A percentile compares a stretch with the other conserved stretches of the same genome.
These are phyloP conservation scores for Diaporthe sp. DNA, from an alignment of 2,329 filamentous ascomycete species.

Conservation along the genomic window DNA sequence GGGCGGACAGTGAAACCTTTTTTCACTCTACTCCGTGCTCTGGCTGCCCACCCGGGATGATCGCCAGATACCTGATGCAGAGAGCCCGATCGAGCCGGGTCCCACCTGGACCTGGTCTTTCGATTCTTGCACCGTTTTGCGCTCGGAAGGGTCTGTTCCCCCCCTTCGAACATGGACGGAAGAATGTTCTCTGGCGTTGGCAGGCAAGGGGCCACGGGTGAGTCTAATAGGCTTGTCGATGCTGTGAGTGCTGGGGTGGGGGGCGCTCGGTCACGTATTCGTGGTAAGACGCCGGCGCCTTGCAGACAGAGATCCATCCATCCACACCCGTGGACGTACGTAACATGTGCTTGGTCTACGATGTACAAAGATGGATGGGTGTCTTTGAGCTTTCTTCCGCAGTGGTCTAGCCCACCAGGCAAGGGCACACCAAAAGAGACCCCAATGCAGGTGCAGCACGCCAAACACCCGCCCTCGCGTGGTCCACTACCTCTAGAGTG, in stretches of 20 bases:
- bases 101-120: neutral
- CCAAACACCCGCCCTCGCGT: neutral
- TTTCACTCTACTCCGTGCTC: too few relatives aligned
- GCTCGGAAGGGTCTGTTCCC: neutral
- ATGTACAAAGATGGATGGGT: neutral
- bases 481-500: neutral
- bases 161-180: neutral
- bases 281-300: neutral
- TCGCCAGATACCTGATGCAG: constrained; percentile 13
- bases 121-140: neutral
- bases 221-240: neutral
- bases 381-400: neutral
- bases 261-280: constrained; percentile 2
- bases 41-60: neutral
- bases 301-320: neutral
- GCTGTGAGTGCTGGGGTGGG: neutral
- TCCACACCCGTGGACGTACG: neutral
- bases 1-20: neutral
- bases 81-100: constrained; percentile 17
- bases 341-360: neutral
- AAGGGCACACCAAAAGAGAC: neutral
- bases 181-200: neutral
- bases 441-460: neutral
- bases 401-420: neutral
- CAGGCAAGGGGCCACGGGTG: neutral